These are phyloP conservation scores for Hypocrella siamensis DNA, from an alignment of 2,329 filamentous ascomycete genomes.

Conservation along the genomic window DNA sequence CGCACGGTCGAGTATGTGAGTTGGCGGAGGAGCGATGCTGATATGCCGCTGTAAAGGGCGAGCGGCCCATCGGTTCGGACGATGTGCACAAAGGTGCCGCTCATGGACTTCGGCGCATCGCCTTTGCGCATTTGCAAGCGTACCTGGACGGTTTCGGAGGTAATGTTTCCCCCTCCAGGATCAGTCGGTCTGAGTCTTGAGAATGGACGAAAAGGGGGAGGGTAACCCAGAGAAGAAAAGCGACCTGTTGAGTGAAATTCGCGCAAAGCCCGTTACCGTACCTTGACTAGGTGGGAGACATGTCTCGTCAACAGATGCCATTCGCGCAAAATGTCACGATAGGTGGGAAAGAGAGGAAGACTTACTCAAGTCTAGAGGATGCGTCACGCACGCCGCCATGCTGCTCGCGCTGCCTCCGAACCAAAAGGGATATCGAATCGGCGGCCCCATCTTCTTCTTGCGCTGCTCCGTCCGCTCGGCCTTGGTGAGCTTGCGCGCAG, in stretches of 20 bases:
- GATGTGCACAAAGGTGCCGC: constrained; percentile 73
- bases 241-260: background rate
- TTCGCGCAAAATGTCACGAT: too few species aligned
- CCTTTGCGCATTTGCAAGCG: constrained; percentile 72
- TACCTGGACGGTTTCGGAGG: constrained; percentile 36
- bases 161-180: background rate
- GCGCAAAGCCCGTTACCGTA: constrained; percentile 1
- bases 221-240: background rate
- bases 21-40: constrained; percentile 83
- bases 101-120: constrained; percentile 65
- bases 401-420: constrained; percentile 92
- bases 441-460: constrained; percentile 20
- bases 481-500: constrained; percentile 4
- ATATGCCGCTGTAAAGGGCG: constrained; percentile 82
- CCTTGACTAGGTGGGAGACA: constrained; percentile 5
- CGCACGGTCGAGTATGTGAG: constrained; percentile 92
- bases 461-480: constrained; percentile 5
- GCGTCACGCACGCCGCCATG: constrained; percentile 79
- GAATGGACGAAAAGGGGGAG: background rate
- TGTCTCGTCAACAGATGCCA: background rate
- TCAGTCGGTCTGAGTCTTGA: background rate
- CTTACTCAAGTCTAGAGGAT: constrained; percentile 83
- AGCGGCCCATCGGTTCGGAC: constrained; percentile 57
- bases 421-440: constrained; percentile 67
- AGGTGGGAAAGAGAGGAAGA: constrained; percentile 7